Conservation (phyloP, 495 filamentous ascomycete genomes). For the Podospora pseudoanserina region DNA sequence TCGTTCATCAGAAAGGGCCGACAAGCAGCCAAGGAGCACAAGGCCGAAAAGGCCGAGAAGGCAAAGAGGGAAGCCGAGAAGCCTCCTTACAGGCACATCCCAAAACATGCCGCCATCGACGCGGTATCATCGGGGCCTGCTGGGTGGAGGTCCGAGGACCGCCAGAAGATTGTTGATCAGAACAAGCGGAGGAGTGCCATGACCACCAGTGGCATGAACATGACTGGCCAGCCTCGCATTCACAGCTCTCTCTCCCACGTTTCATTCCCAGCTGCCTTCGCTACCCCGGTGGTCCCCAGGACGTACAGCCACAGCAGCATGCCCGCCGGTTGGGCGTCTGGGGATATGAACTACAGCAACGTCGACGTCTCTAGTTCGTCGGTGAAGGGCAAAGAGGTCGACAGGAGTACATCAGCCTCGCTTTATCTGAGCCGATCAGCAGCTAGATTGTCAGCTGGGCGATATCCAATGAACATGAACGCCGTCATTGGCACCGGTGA, state of each 20-base stretch:
- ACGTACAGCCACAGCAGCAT: conserved; percentile 42
- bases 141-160: conserved; percentile 43
- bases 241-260: conserved; percentile 43
- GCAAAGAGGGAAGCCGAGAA: conserved; percentile 39
- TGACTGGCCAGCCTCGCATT: conserved; percentile 40
- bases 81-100: conserved; percentile 52
- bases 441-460: conserved; percentile 25
- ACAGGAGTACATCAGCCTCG: conserved; percentile 26
- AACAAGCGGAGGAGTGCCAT: conserved; percentile 42
- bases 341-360: conserved; percentile 24
- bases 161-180: conserved; percentile 41
- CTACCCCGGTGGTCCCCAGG: conserved; percentile 41
- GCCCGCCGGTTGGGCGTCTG: conserved; percentile 29
- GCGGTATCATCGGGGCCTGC: conserved; percentile 52
- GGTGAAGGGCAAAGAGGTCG: conserved; percentile 36
- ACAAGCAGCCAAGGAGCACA: conserved; percentile 50
- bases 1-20: conserved; percentile 46
- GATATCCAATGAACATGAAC: conserved; percentile 11
- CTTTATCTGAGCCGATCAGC: conserved; percentile 29
- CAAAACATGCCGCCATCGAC: conserved; percentile 55
- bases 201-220: conserved; percentile 31
- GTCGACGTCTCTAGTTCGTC: conserved; percentile 16
- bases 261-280: conserved; percentile 40
- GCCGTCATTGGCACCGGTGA: conserved; percentile 12
- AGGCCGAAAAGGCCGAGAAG: conserved; percentile 42